Percentiles rank a stretch among this genome's conserved stretches.
phyloP scores from a whole-genome alignment of 2,329 filamentous ascomycete genomes.

The Sphaerulina populicola region DNA sequence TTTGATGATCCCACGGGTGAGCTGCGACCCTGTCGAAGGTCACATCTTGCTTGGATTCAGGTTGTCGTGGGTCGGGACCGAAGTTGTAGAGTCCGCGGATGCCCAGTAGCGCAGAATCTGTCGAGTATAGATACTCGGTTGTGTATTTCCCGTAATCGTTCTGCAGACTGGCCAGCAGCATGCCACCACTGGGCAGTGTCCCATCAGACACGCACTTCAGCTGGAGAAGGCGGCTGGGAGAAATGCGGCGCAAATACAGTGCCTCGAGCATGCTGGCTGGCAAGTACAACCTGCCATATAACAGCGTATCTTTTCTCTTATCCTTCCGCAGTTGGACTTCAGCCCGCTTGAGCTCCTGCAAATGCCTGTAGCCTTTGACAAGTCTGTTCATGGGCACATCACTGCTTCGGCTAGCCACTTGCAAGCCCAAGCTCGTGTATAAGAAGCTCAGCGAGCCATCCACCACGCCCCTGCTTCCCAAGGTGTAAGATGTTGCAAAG shows the following conservation, averaged over 20 bases:
- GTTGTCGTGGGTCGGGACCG: constrained; percentile 56
- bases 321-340: constrained; percentile 33
- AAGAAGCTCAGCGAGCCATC: constrained; percentile 97
- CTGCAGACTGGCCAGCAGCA: constrained; percentile 62
- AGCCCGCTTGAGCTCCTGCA: constrained; percentile 55
- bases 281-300: constrained; percentile 73
- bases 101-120: constrained; percentile 82
- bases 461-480: constrained; percentile 81
- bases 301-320: constrained; percentile 49
- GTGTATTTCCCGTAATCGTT: constrained; percentile 83
- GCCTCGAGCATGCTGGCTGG: constrained; percentile 81
- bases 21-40: constrained; percentile 4
- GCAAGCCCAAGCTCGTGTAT: constrained; percentile 77
- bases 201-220: constrained; percentile 70
- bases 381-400: constrained; percentile 68
- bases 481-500: constrained; percentile 87
- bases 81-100: constrained; percentile 91
- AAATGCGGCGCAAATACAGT: constrained; percentile 69
- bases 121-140: constrained; percentile 82
- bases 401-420: constrained; percentile 59
- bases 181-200: constrained; percentile 65
- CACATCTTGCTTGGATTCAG: constrained; percentile 2
- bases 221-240: constrained; percentile 68
- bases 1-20: constrained; percentile 50
- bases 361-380: constrained; percentile 71